Conservation (phyloP, 2,329 filamentous ascomycete species). For the Aspergillus bombycis region DNA sequence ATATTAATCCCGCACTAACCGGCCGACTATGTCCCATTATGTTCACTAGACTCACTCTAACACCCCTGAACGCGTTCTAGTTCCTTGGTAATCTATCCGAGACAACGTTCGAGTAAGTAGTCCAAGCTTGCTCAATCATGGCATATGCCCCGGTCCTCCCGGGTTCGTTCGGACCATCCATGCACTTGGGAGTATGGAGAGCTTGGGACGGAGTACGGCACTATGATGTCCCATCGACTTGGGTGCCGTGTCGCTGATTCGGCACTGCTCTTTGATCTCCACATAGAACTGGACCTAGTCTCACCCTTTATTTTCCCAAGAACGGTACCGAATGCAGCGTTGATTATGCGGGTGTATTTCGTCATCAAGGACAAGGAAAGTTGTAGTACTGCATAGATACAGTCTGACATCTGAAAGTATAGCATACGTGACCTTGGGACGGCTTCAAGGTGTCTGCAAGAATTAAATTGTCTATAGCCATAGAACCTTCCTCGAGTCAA, state of each 20-base stretch:
- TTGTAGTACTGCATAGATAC: background rate
- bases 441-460: background rate
- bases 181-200: background rate
- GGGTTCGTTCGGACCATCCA: background rate
- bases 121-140: background rate
- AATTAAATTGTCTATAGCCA: background rate
- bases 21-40: background rate
- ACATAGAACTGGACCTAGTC: background rate
- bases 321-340: background rate
- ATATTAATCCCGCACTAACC: constrained; percentile 1
- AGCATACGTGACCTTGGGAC: background rate
- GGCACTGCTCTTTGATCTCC: background rate
- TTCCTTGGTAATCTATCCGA: background rate
- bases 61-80: constrained; percentile 4
- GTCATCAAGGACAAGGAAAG: background rate
- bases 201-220: background rate
- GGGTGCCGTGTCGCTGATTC: background rate
- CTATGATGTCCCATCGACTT: background rate
- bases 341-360: background rate
- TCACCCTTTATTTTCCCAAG: background rate
- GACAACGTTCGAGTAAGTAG: background rate
- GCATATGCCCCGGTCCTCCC: background rate
- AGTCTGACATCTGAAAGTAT: background rate
- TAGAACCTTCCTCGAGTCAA: background rate
- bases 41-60: background rate